These are phyloP conservation scores for Scopulariopsis brevicaulis DNA, from an alignment of 2,329 filamentous ascomycete genomes.

Conservation along the genomic window DNA sequence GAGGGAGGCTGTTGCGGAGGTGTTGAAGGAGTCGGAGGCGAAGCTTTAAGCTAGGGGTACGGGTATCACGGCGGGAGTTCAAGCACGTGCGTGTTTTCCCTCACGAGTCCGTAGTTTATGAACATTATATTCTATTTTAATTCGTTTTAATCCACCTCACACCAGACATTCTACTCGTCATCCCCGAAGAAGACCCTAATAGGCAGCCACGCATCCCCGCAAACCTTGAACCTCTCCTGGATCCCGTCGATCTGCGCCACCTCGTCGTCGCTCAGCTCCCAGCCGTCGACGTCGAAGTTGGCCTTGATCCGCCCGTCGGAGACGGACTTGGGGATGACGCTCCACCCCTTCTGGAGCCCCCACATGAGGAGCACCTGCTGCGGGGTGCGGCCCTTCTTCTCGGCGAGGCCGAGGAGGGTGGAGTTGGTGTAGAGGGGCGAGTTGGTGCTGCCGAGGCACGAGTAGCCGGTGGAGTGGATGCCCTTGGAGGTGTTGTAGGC, in stretches of 20 bases:
- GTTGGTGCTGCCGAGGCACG: constrained; percentile 59
- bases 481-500: constrained; percentile 61
- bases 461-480: constrained; percentile 67
- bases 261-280: constrained; percentile 62
- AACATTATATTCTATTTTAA: background rate
- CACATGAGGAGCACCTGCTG: constrained; percentile 72
- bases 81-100: too few species aligned
- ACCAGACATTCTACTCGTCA: constrained; percentile 46
- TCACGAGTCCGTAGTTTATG: background rate
- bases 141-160: background rate
- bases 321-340: constrained; percentile 78
- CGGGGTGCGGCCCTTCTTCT: constrained; percentile 54
- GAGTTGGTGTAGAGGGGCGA: constrained; percentile 59
- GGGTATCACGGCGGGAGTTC: too few species aligned
- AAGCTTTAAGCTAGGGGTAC: constrained; percentile 2
- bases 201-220: constrained; percentile 62
- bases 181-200: constrained; percentile 76
- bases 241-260: constrained; percentile 55
- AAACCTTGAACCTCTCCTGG: constrained; percentile 73
- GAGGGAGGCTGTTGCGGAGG: constrained; percentile 33
- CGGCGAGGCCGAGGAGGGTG: constrained; percentile 49
- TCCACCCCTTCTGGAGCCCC: constrained; percentile 72
- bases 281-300: constrained; percentile 68
- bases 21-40: constrained; percentile 30
- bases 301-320: constrained; percentile 60